These are phyloP conservation scores for Papilionanthe hybrid DNA, from an alignment of 116 monocot genomes.

Conservation along the genomic window DNA sequence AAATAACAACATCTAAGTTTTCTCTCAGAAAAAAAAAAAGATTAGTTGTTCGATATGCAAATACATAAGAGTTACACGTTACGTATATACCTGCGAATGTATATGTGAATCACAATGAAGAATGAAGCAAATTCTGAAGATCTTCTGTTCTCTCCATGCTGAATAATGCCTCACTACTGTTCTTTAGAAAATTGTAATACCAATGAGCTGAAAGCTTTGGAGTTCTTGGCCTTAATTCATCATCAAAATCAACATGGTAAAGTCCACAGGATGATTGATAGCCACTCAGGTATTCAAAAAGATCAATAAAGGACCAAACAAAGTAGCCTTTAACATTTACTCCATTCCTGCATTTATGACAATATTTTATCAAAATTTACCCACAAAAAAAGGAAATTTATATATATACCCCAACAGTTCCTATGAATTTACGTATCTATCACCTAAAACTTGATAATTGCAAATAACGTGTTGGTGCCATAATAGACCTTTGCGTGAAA, in stretches of 20 bases:
- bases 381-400: background rate
- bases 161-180: background rate
- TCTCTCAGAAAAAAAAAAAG: too few relatives aligned
- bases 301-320: conserved; percentile 35
- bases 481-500: too few relatives aligned
- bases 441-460: too few relatives aligned
- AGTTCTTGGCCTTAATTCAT: background rate
- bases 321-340: conserved; percentile 41
- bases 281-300: conserved; percentile 37
- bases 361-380: background rate
- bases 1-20: too few relatives aligned
- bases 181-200: conserved; percentile 5
- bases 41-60: too few relatives aligned
- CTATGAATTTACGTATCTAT: too few relatives aligned
- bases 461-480: too few relatives aligned
- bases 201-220: conserved; percentile 1
- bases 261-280: conserved; percentile 35
- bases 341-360: conserved; percentile 15
- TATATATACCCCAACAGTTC: too few relatives aligned
- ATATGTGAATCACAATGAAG: background rate
- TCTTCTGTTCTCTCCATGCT: background rate
- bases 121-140: background rate
- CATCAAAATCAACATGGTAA: conserved; percentile 29
- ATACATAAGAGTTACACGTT: too few relatives aligned
- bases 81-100: too few relatives aligned